Conservation (phyloP, 345 rosid species). For the Brassica juncea region DNA sequence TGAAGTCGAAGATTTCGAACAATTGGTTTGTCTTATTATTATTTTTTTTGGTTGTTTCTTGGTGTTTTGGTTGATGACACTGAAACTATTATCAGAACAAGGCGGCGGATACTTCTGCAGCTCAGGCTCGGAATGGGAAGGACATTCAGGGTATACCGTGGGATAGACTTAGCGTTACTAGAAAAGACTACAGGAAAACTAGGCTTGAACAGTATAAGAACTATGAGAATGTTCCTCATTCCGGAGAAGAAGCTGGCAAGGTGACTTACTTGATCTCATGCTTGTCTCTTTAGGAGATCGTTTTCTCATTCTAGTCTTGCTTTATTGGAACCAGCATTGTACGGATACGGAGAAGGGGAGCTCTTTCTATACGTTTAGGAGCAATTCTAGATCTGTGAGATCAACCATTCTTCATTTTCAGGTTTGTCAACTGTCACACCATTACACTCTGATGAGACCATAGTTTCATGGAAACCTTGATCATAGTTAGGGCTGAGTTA, state of each 20-base stretch:
- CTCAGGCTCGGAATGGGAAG: slow-evolving; percentile 78
- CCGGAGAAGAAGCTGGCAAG: slow-evolving; percentile 71
- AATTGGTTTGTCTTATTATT: slow-evolving; percentile 45
- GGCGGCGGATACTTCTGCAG: slow-evolving; percentile 73
- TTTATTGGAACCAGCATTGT: slow-evolving; percentile 47
- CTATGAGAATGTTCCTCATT: slow-evolving; percentile 76
- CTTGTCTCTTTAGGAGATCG: background rate
- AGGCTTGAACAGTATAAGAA: slow-evolving; percentile 94
- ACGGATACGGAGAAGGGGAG: slow-evolving; percentile 51
- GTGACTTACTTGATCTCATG: slow-evolving; percentile 35
- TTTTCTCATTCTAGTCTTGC: slow-evolving; percentile 11
- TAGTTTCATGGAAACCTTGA: no score
- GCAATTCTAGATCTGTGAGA: slow-evolving; percentile 69
- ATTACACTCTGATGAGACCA: background rate
- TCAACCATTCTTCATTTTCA: slow-evolving; percentile 82
- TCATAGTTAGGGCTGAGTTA: slow-evolving; percentile 6
- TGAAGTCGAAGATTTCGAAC: slow-evolving; percentile 64
- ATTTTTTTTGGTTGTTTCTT: background rate
- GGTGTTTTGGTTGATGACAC: background rate
- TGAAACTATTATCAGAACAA: slow-evolving; percentile 35
- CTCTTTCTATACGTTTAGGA: slow-evolving; percentile 57
- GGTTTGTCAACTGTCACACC: slow-evolving; percentile 39
- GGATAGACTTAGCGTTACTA: slow-evolving; percentile 82
- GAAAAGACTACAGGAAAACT: slow-evolving; percentile 84
- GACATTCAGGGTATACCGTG: slow-evolving; percentile 98